These are phyloP conservation scores for Poteriospumella lacustris DNA, from an alignment of 108 stramenopile genomes.

Conservation along the genomic window DNA sequence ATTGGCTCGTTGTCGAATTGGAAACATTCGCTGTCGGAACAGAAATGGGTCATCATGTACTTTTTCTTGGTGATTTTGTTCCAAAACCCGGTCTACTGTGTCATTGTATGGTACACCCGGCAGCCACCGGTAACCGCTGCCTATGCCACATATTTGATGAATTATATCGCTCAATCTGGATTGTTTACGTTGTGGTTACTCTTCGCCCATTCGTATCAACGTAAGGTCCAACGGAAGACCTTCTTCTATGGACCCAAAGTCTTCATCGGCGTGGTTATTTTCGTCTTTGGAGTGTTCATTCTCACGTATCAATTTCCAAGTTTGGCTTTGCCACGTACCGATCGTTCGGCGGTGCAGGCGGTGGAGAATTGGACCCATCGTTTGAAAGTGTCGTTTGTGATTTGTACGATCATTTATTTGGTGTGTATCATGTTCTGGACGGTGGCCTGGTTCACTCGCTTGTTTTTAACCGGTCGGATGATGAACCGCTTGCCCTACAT, in stretches of 20 bases:
- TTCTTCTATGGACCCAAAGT: conserved; percentile 20
- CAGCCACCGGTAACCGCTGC: neutral
- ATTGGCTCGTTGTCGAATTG: neutral
- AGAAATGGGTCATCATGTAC: conserved; percentile 18
- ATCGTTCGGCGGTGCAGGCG: conserved; percentile 39
- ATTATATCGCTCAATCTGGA: neutral
- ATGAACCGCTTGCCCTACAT: conserved; percentile 40
- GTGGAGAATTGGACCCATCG: conserved; percentile 39
- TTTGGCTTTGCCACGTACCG: neutral
- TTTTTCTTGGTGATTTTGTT: conserved; percentile 12
- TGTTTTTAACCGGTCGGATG: conserved; percentile 30
- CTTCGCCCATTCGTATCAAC: neutral
- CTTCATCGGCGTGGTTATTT: conserved; percentile 12
- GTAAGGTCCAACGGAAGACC: neutral
- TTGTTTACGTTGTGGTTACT: conserved; percentile 20
- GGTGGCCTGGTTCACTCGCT: conserved; percentile 20
- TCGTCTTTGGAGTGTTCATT: neutral
- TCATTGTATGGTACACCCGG: neutral
- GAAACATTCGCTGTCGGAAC: conserved; percentile 11
- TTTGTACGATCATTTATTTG: conserved; percentile 4
- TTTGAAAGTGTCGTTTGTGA: conserved; percentile 12
- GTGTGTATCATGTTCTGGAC: neutral
- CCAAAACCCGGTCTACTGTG: conserved; percentile 22
- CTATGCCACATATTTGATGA: conserved; percentile 4
- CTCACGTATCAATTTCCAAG: conserved; percentile 17